These are phyloP conservation scores for Phytopythium litorale DNA, from an alignment of 352 stramenopile genomes.

Conservation along the genomic window DNA sequence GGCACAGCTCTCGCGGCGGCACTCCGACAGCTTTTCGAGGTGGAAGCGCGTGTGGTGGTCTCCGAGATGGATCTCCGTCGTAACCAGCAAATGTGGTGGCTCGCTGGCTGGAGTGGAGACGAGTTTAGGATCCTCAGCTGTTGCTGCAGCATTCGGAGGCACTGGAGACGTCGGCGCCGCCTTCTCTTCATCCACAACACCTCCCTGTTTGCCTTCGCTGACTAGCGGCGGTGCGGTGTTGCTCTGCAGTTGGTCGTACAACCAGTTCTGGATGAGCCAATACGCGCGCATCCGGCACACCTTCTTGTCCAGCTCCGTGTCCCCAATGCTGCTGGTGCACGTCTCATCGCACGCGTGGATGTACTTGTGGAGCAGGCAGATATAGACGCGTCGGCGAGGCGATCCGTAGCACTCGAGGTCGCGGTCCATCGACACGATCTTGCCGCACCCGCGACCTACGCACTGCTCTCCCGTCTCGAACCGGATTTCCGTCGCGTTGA, in stretches of 20 bases:
- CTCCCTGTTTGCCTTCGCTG: conserved; percentile 9
- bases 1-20: conserved; percentile 29
- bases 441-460: conserved; percentile 51
- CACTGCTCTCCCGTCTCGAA: conserved; percentile 73
- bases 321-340: conserved; percentile 59
- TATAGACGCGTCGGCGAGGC: conserved; percentile 60
- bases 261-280: conserved; percentile 77
- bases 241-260: conserved; percentile 63
- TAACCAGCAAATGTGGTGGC: conserved; percentile 19
- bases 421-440: conserved; percentile 82
- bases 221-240: background rate
- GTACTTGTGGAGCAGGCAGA: conserved; percentile 77
- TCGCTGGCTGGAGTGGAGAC: background rate
- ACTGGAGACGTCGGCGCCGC: background rate
- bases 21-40: conserved; percentile 37
- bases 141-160: background rate
- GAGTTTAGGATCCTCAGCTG: background rate
- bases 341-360: conserved; percentile 75
- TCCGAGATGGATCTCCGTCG: conserved; percentile 57
- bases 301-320: conserved; percentile 55
- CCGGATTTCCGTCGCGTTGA: conserved; percentile 60
- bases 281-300: conserved; percentile 71
- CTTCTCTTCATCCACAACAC: conserved; percentile 17
- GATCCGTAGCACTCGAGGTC: conserved; percentile 74
- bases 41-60: conserved; percentile 54